Evolutionary conservation across 306 rosid species (phyloP).

Genomic region (Mimosa bimucronata): DNA sequence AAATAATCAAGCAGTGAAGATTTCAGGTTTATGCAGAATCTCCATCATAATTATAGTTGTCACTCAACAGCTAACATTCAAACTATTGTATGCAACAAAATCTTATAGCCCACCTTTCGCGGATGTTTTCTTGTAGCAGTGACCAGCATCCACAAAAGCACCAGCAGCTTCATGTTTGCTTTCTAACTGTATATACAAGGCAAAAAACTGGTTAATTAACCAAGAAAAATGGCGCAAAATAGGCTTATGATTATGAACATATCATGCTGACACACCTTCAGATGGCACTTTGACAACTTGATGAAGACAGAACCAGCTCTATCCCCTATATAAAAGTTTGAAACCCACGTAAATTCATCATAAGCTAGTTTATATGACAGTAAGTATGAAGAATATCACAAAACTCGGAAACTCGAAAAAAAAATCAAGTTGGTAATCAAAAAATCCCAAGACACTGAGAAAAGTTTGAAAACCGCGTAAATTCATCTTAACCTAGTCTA

Average conservation of each 20-base stretch:
- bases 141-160: conserved; percentile 55
- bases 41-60: background rate
- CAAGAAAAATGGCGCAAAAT: background rate
- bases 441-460: background rate
- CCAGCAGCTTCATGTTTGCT: conserved; percentile 60
- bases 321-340: conserved; percentile 47
- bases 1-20: background rate
- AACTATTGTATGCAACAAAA: background rate
- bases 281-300: conserved; percentile 50
- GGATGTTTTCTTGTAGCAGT: conserved; percentile 59
- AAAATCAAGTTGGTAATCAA: background rate
- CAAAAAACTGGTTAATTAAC: conserved; percentile 12
- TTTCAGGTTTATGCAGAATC: background rate
- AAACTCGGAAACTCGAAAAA: background rate
- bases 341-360: conserved; percentile 12
- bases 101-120: conserved; percentile 38
- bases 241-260: conserved; percentile 10
- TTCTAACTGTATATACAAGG: conserved; percentile 40
- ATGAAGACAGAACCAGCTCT: conserved; percentile 54
- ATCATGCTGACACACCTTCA: conserved; percentile 44
- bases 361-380: background rate
- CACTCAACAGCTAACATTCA: background rate
- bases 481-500: background rate
- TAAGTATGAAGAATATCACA: background rate
- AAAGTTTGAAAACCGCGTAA: background rate